Base-by-base conservation (phyloP, 148 eudicot genomes). In the Pouteria glomerata region DNA sequence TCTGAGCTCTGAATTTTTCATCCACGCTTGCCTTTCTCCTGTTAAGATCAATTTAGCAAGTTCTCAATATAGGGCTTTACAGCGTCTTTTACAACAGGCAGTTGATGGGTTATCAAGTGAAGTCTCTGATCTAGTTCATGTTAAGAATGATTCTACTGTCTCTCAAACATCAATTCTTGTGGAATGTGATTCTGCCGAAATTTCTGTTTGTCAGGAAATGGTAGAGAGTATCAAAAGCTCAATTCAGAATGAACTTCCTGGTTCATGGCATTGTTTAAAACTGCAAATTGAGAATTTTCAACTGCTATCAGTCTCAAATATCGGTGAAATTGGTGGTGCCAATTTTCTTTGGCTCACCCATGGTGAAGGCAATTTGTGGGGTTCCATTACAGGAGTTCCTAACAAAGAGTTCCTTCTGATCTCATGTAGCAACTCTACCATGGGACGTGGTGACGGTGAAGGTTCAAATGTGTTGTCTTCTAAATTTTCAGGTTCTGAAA, bases 371-470 rank as follows among this genome's bases (percentile, higher is more conserved):
- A 82, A 76, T 73, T 75, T 92, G 80, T 77, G 85, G 88, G 99
- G 97, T 77, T 89, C 97, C 64, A 72, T 85, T 70, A 71, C 85
- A 75, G 84, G 77, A 31, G 69, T 75, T 75, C 74, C 84, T 41
- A 73, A 70, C 69, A 71, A 73, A 67, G 85, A 88, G 78, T 70
- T 95, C 56, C 85, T 92, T 81, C 82, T 95, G 68, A 83, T 92
- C 45, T 85, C 88, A 18, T 88, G 91, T 77, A 75, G 79, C 79
- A 75, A 92, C 78, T 83, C 89, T 71, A 52, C 92, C 53, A 85
- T 72, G 72, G 92, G 96, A 37, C 99, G 97, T 78, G 97, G 99
- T 75, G 86, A 82, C 78, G 99, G 99, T 63, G 94, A 84, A 79
- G 99, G 94, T 70, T 92, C 93, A 80, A 95, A 95, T 79, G 74